These are phyloP conservation scores for Epichloe amarillans DNA, from an alignment of 2,329 filamentous ascomycete genomes.

Conservation along the genomic window DNA sequence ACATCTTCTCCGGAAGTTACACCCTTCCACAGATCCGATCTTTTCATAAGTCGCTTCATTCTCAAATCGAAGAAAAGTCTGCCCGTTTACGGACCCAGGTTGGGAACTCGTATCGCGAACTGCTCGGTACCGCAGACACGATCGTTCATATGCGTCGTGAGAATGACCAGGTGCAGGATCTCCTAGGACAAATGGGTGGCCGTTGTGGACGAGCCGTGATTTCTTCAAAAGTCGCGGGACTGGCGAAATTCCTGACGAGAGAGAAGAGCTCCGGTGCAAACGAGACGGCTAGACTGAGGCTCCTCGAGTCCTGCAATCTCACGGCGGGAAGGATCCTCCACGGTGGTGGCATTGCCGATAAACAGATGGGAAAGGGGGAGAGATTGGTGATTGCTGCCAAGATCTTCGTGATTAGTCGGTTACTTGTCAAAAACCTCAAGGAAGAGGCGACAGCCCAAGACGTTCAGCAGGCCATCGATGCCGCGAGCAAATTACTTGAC, in stretches of 20 bases:
- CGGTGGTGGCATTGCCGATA: slow-evolving; percentile 19
- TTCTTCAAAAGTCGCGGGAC: slow-evolving; percentile 47
- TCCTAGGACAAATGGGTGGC: slow-evolving; percentile 58
- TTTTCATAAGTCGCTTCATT: slow-evolving; percentile 46
- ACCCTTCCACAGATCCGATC: slow-evolving; percentile 51
- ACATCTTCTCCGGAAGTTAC: slow-evolving; percentile 41
- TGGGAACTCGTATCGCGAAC: slow-evolving; percentile 65
- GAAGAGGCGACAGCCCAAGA: slow-evolving; percentile 27
- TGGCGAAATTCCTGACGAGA: slow-evolving; percentile 31
- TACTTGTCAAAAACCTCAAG: slow-evolving; percentile 61
- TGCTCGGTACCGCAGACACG: slow-evolving; percentile 84
- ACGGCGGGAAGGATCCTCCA: slow-evolving; percentile 36
- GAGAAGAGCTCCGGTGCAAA: slow-evolving; percentile 15
- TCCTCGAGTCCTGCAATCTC: slow-evolving; percentile 39
- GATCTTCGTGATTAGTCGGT: slow-evolving; percentile 59
- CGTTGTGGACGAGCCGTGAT: slow-evolving; percentile 64
- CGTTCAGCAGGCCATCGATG: slow-evolving; percentile 34
- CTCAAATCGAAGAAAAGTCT: slow-evolving; percentile 48
- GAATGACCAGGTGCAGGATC: slow-evolving; percentile 60
- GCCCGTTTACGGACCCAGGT: slow-evolving; percentile 50
- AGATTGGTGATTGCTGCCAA: slow-evolving; percentile 50
- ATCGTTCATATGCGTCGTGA: slow-evolving; percentile 80
- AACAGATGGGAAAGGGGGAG: slow-evolving; percentile 27
- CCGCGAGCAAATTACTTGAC: slow-evolving; percentile 49
- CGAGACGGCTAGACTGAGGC: slow-evolving; percentile 30